Evolutionary conservation across 306 rosid species (phyloP), one percentile per base, ranked within the genome.

Genomic region (Vigna angularis): DNA sequence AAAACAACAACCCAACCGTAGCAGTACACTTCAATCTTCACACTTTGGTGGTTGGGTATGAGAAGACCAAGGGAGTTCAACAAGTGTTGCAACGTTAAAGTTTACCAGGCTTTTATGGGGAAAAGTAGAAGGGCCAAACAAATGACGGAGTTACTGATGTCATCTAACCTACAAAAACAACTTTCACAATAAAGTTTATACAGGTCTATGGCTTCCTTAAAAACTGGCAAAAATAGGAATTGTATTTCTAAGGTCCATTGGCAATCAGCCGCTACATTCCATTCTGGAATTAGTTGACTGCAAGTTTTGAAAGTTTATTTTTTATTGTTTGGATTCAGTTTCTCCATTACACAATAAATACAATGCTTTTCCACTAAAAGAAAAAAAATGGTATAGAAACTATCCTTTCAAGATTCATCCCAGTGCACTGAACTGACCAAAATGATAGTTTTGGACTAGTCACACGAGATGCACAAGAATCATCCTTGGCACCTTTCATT

Each of bases 1-100:
- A 67, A 76, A 42, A 68, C n/a, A 77, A 13, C 55, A 69, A 72
- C 49, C 66, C 66, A 84, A 70, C 16, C 14, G 47, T 20, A 52
- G 74, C 40, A 52, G 36, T 74, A 14, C 20, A 69, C 24, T 36
- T 40, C 45, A 40, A 10, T 40, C 45, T 74, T 68, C 42, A 51
- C 20, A 66, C 36, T 72, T 57, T 61, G 28, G 16, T 22, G 44
- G 34, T 50, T 66, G n/a, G 62, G 28, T n/a, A 16, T 9, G 58
- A 42, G 51, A 57, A 81, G 13, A 73, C 58, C 77, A n/a, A 73
- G 36, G 47, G 58, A 22, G 4, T 55, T 28, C 50, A 57, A 20
- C 32, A 30, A 5, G n/a, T 10, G 47, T 66, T 18, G 26, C 58
- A 72, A 70, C 72, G 16, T 28, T 22, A 32, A 47, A 82, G 49